Evolutionary conservation across 768 basidiomycete species (phyloP), one percentile per base, ranked within the genome.

Genomic region (Tylopilus plumbeoviolaceoides): DNA sequence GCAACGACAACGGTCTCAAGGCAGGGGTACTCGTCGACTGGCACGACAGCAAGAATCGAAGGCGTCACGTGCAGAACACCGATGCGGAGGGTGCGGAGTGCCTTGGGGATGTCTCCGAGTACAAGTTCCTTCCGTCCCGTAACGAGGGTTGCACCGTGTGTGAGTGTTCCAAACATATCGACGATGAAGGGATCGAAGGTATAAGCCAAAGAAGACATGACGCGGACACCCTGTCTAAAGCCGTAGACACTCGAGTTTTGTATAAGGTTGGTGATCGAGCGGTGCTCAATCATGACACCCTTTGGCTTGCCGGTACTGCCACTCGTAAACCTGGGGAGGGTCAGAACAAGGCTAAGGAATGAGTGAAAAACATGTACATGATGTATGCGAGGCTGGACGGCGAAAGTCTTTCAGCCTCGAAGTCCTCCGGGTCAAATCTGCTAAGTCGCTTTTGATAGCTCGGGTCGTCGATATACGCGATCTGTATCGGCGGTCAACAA

Each of bases 51-150:
- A 7, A 66, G 62, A 21, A 70, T 63, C 30, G 64, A 69, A 8
- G 69, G 69, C 4, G 69, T 70, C 18, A 69, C 62, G 25, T 63
- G 62, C 44, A 71, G 56, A 44, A 64, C 59, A 14, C 43, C 53
- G 41, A 68, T 57, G 25, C 49, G 59, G 38, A 71, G 69, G 11
- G 56, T 57, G 23, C 62, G 59, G 27, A 70, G 53, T 35, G 63
- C 65, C 43, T 59, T 61, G 9, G 64, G 21, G 15, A 70, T 63
- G 25, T 70, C 64, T 21, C 64, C 63, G 7, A 70, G 70, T 17
- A 70, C 61, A 2, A 64, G 56, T 38, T 63, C 66, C 59, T 63
- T 63, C 49, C 31, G 56, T 23, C 61, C 60, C 7, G 57, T 62
- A 14, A 62, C 51, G 15, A 62, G 60, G 4, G 60, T 62, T 18